Conservation (phyloP, 2,329 filamentous ascomycete species). For the Microcyclospora tardicrescens region DNA sequence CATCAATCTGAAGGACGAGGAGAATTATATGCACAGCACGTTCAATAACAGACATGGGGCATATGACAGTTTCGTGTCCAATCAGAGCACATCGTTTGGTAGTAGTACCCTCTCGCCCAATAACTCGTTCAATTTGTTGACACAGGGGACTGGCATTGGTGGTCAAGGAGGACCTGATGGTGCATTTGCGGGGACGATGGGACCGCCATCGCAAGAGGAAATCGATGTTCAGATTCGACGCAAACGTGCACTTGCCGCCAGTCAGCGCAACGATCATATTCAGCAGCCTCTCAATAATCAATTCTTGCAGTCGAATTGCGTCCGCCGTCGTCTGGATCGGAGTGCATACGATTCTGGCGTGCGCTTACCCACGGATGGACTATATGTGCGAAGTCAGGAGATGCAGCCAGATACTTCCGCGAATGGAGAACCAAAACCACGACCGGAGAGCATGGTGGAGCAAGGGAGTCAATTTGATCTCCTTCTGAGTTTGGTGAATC, state of each 20-base stretch:
- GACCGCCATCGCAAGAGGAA: slow-evolving; percentile 48
- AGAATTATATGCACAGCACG: slow-evolving; percentile 62
- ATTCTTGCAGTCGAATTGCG: slow-evolving; percentile 52
- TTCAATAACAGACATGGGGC: slow-evolving; percentile 39
- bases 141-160: slow-evolving; percentile 29
- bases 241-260: slow-evolving; percentile 54
- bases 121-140: slow-evolving; percentile 34
- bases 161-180: slow-evolving; percentile 20
- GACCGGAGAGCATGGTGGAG: slow-evolving; percentile 43
- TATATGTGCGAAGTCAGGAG: slow-evolving; percentile 25
- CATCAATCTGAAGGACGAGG: slow-evolving; percentile 76
- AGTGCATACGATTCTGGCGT: slow-evolving; percentile 46
- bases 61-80: slow-evolving; percentile 18
- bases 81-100: slow-evolving; percentile 29
- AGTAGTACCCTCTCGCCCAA: slow-evolving; percentile 34
- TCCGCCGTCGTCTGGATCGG: slow-evolving; percentile 45
- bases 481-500: slow-evolving; percentile 67
- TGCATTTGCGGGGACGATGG: slow-evolving; percentile 33
- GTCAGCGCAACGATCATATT: slow-evolving; percentile 44
- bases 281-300: slow-evolving; percentile 61
- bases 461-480: slow-evolving; percentile 62
- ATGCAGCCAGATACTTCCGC: slow-evolving; percentile 9
- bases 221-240: slow-evolving; percentile 52
- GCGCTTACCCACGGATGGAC: slow-evolving; percentile 44
- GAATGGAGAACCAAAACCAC: slow-evolving; percentile 10